A percentile compares a stretch with the other conserved stretches of the same genome.
Conservation (phyloP, 108 stramenopile genomes). For the Fistulifera solaris region DNA sequence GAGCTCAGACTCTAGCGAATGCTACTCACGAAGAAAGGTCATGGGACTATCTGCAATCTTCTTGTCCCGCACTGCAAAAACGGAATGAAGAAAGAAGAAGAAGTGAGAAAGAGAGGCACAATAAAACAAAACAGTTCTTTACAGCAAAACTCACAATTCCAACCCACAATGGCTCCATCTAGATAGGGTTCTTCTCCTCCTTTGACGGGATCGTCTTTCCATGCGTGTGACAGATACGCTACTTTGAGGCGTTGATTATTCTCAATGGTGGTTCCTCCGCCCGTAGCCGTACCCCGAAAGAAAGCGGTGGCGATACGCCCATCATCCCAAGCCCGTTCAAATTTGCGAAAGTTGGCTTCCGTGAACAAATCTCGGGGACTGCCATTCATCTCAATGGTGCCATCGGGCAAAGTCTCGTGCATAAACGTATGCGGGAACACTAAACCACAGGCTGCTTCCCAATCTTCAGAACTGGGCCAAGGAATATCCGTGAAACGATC, state of each 20-base stretch:
- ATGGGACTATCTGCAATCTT: slow-evolving; percentile 81
- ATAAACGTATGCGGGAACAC: slow-evolving; percentile 80
- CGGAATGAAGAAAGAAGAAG: too few relatives aligned
- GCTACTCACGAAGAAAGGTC: slow-evolving; percentile 60
- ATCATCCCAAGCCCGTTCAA: slow-evolving; percentile 90
- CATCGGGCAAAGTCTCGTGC: slow-evolving; percentile 48
- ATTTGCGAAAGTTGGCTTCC: slow-evolving; percentile 93
- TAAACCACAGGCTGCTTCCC: slow-evolving; percentile 96
- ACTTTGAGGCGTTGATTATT: slow-evolving; percentile 96
- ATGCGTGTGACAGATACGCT: slow-evolving; percentile 63
- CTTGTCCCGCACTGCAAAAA: slow-evolving; percentile 74
- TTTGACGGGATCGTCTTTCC: slow-evolving; percentile 84
- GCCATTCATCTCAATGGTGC: slow-evolving; percentile 57
- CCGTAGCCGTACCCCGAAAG: slow-evolving; percentile 98
- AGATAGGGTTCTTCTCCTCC: slow-evolving; percentile 83
- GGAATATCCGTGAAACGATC: slow-evolving; percentile 95
- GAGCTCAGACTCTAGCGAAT: too few relatives aligned
- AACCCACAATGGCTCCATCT: slow-evolving; percentile 95
- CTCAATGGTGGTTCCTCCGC: slow-evolving; percentile 91
- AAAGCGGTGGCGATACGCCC: slow-evolving; percentile 90
- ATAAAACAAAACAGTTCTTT: too few relatives aligned
- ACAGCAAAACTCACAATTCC: slow-evolving; percentile 45
- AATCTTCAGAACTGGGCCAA: slow-evolving; percentile 99
- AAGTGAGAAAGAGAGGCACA: too few relatives aligned
- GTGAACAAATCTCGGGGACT: slow-evolving; percentile 97